A percentile compares a stretch with the other conserved stretches of the same genome.
Evolutionary conservation across 1,284 basidiomycete species (phyloP).

Genomic region (Tilletia caries): DNA sequence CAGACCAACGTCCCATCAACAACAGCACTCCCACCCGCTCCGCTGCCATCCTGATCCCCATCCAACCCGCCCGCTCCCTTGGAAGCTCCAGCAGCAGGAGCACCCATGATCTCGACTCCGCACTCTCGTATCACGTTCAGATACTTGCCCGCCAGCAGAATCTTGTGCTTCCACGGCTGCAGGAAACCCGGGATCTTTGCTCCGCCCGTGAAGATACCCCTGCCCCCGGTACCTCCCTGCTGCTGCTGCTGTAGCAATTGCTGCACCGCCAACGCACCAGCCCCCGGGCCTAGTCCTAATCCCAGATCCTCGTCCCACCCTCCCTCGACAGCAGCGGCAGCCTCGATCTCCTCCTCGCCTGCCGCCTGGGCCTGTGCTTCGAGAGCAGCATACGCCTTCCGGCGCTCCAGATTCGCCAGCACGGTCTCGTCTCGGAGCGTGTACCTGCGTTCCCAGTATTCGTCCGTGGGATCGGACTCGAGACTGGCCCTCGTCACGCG

Average conservation of each 20-base stretch:
- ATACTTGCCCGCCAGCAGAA: constrained; percentile 51
- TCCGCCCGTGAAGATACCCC: constrained; percentile 58
- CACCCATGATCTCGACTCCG: constrained; percentile 38
- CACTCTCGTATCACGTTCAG: constrained; percentile 53
- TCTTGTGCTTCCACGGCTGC: constrained; percentile 53
- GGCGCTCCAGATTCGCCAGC: constrained; percentile 36
- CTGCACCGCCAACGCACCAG: constrained; percentile 21
- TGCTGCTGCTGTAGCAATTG: constrained; percentile 18
- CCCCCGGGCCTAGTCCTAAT: constrained; percentile 31
- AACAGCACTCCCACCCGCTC: neutral
- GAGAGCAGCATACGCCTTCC: constrained; percentile 12
- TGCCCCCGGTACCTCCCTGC: constrained; percentile 52
- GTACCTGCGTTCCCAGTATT: constrained; percentile 54
- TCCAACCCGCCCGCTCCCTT: neutral
- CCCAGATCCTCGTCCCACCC: constrained; percentile 25
- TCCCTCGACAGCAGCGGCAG: constrained; percentile 2
- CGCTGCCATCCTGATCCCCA: neutral
- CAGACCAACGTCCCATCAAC: constrained; percentile 12
- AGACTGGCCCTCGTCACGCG: constrained; percentile 48
- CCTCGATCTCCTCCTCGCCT: constrained; percentile 12
- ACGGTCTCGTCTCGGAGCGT: constrained; percentile 46
- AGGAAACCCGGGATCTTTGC: constrained; percentile 51
- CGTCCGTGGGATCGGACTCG: constrained; percentile 50
- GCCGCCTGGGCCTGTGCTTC: constrained; percentile 10
- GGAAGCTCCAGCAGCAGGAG: constrained; percentile 21